Percentiles rank a stretch among this genome's conserved stretches.
Evolutionary conservation across 164 flowering plant species (phyloP).

Genomic region (Paratinospora sagittata): DNA sequence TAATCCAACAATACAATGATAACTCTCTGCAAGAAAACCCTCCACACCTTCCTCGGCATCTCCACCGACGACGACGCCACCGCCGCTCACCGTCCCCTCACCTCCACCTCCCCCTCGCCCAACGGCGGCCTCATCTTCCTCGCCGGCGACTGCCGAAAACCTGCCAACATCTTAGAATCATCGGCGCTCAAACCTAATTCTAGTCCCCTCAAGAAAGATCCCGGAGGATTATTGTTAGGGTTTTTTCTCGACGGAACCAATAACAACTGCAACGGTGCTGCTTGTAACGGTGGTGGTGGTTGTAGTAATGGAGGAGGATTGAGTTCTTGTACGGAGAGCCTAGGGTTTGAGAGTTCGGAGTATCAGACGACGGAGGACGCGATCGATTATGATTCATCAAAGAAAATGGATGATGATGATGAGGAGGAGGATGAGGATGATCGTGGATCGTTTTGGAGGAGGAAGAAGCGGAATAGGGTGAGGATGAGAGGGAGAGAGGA

Average conservation of each 20-base stretch:
- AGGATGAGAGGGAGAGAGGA: too few relatives aligned
- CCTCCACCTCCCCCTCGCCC: neutral
- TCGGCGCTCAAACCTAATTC: neutral
- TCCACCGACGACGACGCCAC: neutral
- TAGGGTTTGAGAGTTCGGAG: slow-evolving; percentile 8
- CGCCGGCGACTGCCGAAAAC: neutral
- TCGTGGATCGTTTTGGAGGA: neutral
- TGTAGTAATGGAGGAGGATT: neutral
- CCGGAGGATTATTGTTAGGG: neutral
- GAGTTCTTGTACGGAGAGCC: slow-evolving; percentile 7
- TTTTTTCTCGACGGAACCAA: too few relatives aligned
- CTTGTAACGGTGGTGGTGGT: neutral
- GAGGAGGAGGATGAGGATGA: neutral
- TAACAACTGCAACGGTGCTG: too few relatives aligned
- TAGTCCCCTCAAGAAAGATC: neutral
- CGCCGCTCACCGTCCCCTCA: neutral
- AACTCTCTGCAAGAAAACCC: neutral
- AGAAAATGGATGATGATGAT: neutral
- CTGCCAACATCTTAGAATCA: neutral
- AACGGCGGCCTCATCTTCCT: neutral
- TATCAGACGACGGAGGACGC: neutral
- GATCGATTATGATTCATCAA: neutral
- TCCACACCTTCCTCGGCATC: neutral
- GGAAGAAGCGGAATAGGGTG: neutral
- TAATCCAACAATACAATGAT: neutral